phyloP scores from a whole-genome alignment of 495 filamentous ascomycete genomes.

The Podospora conica region DNA sequence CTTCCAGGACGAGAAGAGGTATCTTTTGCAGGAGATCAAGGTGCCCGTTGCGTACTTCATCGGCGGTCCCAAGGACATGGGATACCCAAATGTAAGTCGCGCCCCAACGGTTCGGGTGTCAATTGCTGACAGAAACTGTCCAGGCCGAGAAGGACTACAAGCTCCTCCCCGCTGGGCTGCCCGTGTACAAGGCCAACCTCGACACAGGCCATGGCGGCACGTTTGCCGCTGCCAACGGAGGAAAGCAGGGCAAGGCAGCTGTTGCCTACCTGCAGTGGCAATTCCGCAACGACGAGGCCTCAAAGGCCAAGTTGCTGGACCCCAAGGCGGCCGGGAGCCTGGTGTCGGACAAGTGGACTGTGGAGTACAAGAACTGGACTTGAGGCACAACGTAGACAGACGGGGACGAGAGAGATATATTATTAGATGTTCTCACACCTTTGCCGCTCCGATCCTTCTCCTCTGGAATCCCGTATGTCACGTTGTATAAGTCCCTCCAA shows the following conservation, averaged over 20 bases:
- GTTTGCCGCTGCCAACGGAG: conserved; percentile 23
- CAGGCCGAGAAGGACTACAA: conserved; percentile 31
- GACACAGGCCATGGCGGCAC: conserved; percentile 30
- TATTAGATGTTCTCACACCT: background rate
- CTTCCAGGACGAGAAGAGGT: conserved; percentile 18
- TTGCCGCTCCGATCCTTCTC: background rate
- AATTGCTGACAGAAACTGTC: background rate
- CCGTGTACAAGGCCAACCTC: conserved; percentile 30
- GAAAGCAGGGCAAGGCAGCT: conserved; percentile 25
- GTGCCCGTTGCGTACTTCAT: conserved; percentile 23
- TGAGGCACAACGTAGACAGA: background rate
- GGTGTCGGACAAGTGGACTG: conserved; percentile 31
- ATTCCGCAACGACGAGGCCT: conserved; percentile 17
- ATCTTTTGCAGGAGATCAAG: conserved; percentile 21
- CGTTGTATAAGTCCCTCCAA: too few species aligned
- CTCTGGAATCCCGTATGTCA: background rate
- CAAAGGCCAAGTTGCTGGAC: conserved; percentile 22
- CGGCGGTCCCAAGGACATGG: conserved; percentile 27
- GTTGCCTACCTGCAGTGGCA: conserved; percentile 22
- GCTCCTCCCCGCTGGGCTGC: conserved; percentile 18
- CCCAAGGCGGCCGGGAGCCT: conserved; percentile 19
- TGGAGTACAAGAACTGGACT: conserved; percentile 17
- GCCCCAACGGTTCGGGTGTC: background rate
- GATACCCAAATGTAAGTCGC: conserved; percentile 25
- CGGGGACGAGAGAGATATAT: background rate